Conservation (phyloP, 805 yeast species). For the Yarrowia phangngaensis region DNA sequence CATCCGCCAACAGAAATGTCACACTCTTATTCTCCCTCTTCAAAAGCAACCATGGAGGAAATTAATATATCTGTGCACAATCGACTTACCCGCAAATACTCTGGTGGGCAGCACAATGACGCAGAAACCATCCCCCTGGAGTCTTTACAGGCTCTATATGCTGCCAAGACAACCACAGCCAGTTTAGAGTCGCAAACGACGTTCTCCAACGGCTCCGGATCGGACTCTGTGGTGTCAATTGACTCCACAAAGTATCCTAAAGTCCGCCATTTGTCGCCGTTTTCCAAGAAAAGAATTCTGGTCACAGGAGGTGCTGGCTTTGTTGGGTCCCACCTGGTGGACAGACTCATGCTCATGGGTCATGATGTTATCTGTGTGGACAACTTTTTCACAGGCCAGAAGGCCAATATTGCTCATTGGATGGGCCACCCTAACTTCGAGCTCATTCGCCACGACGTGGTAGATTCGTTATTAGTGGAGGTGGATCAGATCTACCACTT, state of each 20-base stretch:
- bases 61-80: conserved; percentile 14
- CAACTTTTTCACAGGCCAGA: conserved; percentile 35
- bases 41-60: conserved; percentile 24
- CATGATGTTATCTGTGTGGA: conserved; percentile 35
- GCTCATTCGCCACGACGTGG: conserved; percentile 35
- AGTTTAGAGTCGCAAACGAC: too few relatives aligned
- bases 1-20: too few relatives aligned
- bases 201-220: not conserved
- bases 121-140: conserved; percentile 15
- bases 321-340: conserved; percentile 36
- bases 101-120: conserved; percentile 11
- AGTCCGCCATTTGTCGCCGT: conserved; percentile 34
- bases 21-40: too few relatives aligned
- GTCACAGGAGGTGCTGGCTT: conserved; percentile 37
- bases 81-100: conserved; percentile 15
- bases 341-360: conserved; percentile 35
- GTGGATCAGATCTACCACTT: conserved; percentile 36
- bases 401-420: conserved; percentile 35
- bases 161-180: conserved; percentile 17
- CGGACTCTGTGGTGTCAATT: conserved; percentile 19
- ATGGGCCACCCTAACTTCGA: conserved; percentile 36
- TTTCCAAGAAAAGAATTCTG: conserved; percentile 33
- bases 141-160: conserved; percentile 12
- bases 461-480: conserved; percentile 35
- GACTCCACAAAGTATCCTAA: conserved; percentile 29